Evolutionary conservation across 2,329 filamentous ascomycete species (phyloP), one percentile per base, ranked within the genome.

Genomic region (Hypoxylon sp.): DNA sequence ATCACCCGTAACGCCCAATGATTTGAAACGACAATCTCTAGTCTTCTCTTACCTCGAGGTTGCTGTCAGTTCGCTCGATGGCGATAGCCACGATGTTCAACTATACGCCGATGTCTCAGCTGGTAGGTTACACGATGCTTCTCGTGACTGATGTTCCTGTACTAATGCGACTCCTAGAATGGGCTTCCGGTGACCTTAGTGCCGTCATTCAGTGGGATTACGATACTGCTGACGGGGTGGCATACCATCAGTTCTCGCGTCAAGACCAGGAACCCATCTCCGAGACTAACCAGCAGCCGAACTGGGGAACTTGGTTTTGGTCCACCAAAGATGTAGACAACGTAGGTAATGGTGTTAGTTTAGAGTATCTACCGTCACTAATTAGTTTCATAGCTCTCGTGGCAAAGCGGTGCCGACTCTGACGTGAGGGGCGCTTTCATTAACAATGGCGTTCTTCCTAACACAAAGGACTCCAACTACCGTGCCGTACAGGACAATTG

Each of bases 281-380:
- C 1, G 91, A 96, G 67, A 73, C 74, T 8, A 73, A 73, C 29
- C 87, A 95, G 63, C 85, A 87, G 59, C 81, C 89, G 0, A 87
- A 91, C 73, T 96, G 91, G 91, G 91, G 91, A 2, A 85, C 82
- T 40, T 82, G 92, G 73, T 69, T 65, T 69, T 91, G 91, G 69
- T 85, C 87, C 8, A 91, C 83, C 3, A 81, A 84, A 17, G 75
- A 78, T 43, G 67, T 77, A 9, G 65, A 69, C 13, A 78, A 77
- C 16, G 73, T 76, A 68, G 65, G 74, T 70, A 6, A 8, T 17
- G 16, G 17, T 11, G 31, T 11, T 20, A 4, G 20, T 7, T 17
- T 12, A 6, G 5, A 15, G n/a, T 19, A 11, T n/a, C 30, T 19
- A n/a, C 7, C 16, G 12, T 21, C 16, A 36, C 56, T 66, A 49